Evolutionary conservation across 2,329 filamentous ascomycete species (phyloP).

Genomic region (Chrysoporthe puriensis): DNA sequence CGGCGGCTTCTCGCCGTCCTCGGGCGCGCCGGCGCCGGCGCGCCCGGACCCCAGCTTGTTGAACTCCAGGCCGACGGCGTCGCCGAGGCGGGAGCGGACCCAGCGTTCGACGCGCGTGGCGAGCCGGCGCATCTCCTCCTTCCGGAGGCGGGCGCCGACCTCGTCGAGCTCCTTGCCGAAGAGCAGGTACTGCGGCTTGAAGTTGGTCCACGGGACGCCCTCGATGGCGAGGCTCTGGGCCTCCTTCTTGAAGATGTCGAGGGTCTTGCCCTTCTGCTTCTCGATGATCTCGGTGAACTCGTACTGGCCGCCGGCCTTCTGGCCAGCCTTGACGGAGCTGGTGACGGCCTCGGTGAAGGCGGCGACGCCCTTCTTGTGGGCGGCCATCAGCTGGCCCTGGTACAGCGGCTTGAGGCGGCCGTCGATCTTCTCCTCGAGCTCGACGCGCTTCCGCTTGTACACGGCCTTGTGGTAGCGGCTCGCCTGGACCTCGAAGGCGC

Average conservation of each 20-base stretch:
- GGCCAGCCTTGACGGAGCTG: constrained; percentile 84
- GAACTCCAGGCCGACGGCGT: constrained; percentile 90
- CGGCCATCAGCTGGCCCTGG: constrained; percentile 82
- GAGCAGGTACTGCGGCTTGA: constrained; percentile 75
- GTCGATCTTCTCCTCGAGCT: constrained; percentile 87
- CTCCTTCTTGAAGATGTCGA: constrained; percentile 76
- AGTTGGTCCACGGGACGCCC: constrained; percentile 85
- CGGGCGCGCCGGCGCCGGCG: constrained; percentile 79
- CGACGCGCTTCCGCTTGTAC: constrained; percentile 80
- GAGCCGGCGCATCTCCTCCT: constrained; percentile 93
- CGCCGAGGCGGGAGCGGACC: constrained; percentile 85
- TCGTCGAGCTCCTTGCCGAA: constrained; percentile 92
- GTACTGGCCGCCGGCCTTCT: constrained; percentile 88
- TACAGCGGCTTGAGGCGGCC: constrained; percentile 86
- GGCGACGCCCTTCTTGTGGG: constrained; percentile 84
- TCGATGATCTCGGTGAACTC: constrained; percentile 95
- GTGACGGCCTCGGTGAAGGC: constrained; percentile 87
- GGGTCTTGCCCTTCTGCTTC: constrained; percentile 75
- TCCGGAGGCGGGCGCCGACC: constrained; percentile 80
- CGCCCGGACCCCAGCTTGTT: constrained; percentile 92
- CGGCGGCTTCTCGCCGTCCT: constrained; percentile 71
- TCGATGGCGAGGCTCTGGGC: constrained; percentile 76
- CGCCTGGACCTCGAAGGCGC: constrained; percentile 86
- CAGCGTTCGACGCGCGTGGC: constrained; percentile 91
- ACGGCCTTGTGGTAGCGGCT: constrained; percentile 97